Conservation (phyloP, 352 stramenopile genomes). For the Pythium apleroticum region DNA sequence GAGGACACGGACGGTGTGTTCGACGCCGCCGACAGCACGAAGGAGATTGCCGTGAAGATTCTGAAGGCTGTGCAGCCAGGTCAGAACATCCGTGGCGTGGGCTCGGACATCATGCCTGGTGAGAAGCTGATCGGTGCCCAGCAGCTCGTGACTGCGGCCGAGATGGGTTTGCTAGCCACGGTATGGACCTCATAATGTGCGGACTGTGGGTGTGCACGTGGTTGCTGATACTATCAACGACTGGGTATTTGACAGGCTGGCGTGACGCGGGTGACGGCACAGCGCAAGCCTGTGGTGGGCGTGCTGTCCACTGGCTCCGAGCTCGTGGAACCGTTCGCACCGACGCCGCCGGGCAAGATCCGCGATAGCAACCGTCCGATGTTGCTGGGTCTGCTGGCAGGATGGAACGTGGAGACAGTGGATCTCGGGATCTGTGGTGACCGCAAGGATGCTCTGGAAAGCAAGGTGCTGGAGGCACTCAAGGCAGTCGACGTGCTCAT, state of each 20-base stretch:
- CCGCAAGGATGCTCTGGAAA: conserved; percentile 51
- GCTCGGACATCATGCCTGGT: conserved; percentile 88
- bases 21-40: conserved; percentile 25
- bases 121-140: conserved; percentile 78
- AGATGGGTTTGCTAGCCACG: conserved; percentile 92
- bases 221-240: conserved; percentile 5
- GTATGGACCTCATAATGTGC: conserved; percentile 29
- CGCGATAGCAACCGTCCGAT: conserved; percentile 95
- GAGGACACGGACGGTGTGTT: conserved; percentile 86
- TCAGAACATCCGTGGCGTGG: conserved; percentile 85
- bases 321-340: conserved; percentile 69
- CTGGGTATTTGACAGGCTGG: conserved; percentile 47
- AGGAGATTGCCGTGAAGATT: conserved; percentile 64
- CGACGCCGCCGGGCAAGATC: conserved; percentile 76
- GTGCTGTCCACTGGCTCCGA: conserved; percentile 96
- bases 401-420: conserved; percentile 47
- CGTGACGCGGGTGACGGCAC: conserved; percentile 65
- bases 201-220: background rate
- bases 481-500: conserved; percentile 90
- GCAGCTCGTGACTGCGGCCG: conserved; percentile 76
- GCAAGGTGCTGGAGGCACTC: conserved; percentile 45
- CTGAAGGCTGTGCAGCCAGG: conserved; percentile 52
- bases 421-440: conserved; percentile 81
- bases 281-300: conserved; percentile 77
- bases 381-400: conserved; percentile 68